These are phyloP conservation scores for Cytauxzoon felis DNA, from an alignment of 169 alveolate species.

Conservation along the genomic window DNA sequence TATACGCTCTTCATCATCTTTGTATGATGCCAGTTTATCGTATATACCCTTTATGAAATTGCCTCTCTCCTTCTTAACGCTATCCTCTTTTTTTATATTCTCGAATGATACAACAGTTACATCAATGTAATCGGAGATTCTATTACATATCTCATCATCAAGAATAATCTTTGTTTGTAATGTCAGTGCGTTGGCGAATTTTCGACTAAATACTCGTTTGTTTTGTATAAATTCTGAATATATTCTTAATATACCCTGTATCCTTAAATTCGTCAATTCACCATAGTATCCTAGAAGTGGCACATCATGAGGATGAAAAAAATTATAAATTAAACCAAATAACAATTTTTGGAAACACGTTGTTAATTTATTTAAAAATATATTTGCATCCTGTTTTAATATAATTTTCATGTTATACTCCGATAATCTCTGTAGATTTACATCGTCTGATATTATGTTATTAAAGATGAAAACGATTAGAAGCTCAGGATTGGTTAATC, in stretches of 20 bases:
- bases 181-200: background rate
- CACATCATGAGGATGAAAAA: conserved; percentile 2
- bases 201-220: conserved; percentile 2
- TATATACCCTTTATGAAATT: background rate
- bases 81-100: background rate
- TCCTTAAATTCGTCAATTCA: conserved; percentile 9
- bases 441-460: conserved; percentile 28
- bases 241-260: conserved; percentile 40
- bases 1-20: conserved; percentile 11
- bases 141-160: background rate
- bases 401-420: conserved; percentile 40
- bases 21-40: background rate
- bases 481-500: conserved; percentile 45
- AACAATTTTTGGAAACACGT: conserved; percentile 12
- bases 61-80: conserved; percentile 1
- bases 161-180: background rate
- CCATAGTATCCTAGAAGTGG: conserved; percentile 12
- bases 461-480: conserved; percentile 25
- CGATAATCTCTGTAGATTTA: conserved; percentile 42
- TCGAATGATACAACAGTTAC: background rate
- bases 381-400: conserved; percentile 24
- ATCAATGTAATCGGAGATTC: background rate
- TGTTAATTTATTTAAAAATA: conserved; percentile 19
- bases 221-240: conserved; percentile 22
- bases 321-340: conserved; percentile 1